Evolutionary conservation across 306 rosid species (phyloP).

Genomic region (Geum urbanum): DNA sequence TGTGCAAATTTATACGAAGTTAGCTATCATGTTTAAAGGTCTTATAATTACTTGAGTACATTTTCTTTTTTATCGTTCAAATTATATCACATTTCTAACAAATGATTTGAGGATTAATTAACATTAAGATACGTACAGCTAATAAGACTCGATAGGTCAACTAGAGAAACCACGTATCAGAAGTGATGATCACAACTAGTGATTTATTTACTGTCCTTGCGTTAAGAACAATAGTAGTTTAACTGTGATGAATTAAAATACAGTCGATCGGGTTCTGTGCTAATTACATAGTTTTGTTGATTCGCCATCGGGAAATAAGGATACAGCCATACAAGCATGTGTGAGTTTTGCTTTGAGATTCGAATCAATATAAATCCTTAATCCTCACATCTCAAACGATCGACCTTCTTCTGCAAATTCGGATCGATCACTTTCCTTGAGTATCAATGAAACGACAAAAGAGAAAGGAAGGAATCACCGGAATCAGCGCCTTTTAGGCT

Average conservation of each 20-base stretch:
- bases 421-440: constrained; percentile 38
- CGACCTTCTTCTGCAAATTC: constrained; percentile 26
- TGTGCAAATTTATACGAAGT: too few species aligned
- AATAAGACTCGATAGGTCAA: too few species aligned
- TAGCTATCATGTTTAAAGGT: too few species aligned
- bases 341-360: constrained; percentile 56
- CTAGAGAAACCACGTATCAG: too few species aligned
- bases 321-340: constrained; percentile 69
- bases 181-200: neutral
- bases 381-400: constrained; percentile 24
- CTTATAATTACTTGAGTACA: too few species aligned
- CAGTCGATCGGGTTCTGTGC: neutral
- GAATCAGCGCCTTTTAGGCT: constrained; percentile 96
- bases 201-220: neutral
- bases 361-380: constrained; percentile 15
- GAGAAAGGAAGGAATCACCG: constrained; percentile 84
- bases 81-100: too few species aligned
- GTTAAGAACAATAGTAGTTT: neutral
- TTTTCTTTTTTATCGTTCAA: too few species aligned
- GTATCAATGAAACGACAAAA: constrained; percentile 80
- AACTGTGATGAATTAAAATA: neutral
- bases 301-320: constrained; percentile 53
- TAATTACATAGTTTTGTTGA: constrained; percentile 17
- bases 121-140: too few species aligned
- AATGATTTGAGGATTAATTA: too few species aligned